phyloP scores from a whole-genome alignment of 805 yeast species.

The Metschnikowia shivogae region DNA sequence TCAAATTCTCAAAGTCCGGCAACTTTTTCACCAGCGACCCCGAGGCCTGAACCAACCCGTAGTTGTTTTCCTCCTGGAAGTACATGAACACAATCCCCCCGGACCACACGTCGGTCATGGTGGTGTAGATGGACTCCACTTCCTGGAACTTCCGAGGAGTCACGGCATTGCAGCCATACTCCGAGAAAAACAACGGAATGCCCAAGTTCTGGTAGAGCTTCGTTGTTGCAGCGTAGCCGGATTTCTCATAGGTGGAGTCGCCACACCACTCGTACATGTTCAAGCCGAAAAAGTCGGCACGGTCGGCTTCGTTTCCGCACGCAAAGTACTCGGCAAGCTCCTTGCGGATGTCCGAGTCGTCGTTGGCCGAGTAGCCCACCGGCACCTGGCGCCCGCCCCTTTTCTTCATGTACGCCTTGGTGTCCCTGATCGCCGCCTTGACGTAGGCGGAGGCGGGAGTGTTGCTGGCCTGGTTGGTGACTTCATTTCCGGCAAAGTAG shows the following conservation, averaged over 20 bases:
- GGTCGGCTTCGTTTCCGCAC: constrained; percentile 62
- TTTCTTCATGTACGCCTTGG: constrained; percentile 58
- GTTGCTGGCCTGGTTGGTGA: constrained; percentile 60
- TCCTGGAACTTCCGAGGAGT: constrained; percentile 70
- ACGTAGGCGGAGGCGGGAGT: constrained; percentile 78
- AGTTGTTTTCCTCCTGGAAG: constrained; percentile 69
- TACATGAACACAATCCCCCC: constrained; percentile 90
- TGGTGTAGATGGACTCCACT: constrained; percentile 59
- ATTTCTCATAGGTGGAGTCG: constrained; percentile 46
- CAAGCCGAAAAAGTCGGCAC: constrained; percentile 81
- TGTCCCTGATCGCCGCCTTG: constrained; percentile 79
- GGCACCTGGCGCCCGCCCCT: constrained; percentile 66
- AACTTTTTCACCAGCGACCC: constrained; percentile 52
- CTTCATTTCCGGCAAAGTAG: constrained; percentile 86
- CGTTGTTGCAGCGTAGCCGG: constrained; percentile 68
- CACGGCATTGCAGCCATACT: constrained; percentile 74
- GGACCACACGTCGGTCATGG: constrained; percentile 81
- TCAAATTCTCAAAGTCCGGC: constrained; percentile 51
- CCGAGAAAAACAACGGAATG: constrained; percentile 75
- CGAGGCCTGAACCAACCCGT: constrained; percentile 63
- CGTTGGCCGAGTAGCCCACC: constrained; percentile 80
- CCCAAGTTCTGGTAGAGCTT: constrained; percentile 60
- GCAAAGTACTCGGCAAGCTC: constrained; percentile 69
- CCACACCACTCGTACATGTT: constrained; percentile 94
- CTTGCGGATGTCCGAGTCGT: constrained; percentile 64